Base-by-base conservation (phyloP, 2,329 filamentous ascomycete species). In the Metarhizium humberi region DNA sequence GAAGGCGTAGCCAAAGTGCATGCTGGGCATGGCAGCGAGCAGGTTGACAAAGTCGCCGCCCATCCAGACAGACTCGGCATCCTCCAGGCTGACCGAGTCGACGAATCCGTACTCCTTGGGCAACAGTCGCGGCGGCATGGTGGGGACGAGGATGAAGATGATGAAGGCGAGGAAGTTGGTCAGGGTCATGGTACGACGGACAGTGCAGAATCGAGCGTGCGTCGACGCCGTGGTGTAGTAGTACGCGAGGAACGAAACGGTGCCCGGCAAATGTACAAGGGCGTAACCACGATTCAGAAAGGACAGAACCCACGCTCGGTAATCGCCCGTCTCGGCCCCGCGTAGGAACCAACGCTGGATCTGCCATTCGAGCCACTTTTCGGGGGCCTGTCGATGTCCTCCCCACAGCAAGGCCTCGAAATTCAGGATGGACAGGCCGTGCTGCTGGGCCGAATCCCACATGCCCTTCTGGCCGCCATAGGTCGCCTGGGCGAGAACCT, bases 251-350 rank as follows among this genome's bases (percentile, higher is more conserved):
- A 87, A 88, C 36, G 84, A 75, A 57, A 88, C 87, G 2, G 84
- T 87, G 20, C 84, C 85, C 0, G 85, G 85, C 58, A 88, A 87
- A 69, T 88, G 85, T 61, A 88, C 86, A 67, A 87, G 87, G 8
- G 84, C 86, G 69, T 87, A 88, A 25, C 79, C 78, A 63, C 84
- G 78, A 69, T 87, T 88, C 57, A 82, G 85, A 76, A 78, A 84
- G 57, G 73, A 78, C 75, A 88, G 77, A 32, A 83, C 72, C 49
- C 69, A 57, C 40, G 55, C 62, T 73, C 71, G 55, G 51, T 55
- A 60, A 42, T 64, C 62, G 53, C 63, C 62, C 8, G 66, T 62
- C 57, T 79, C 78, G 18, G 80, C 77, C 1, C 78, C 80, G 58
- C 80, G 78, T 55, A 78, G 70, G 62, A 82, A 82, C 38, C 76